A percentile compares a stretch with the other conserved stretches of the same genome.
Conservation (phyloP, 2,329 filamentous ascomycete species). For the Capronia epimyces region DNA sequence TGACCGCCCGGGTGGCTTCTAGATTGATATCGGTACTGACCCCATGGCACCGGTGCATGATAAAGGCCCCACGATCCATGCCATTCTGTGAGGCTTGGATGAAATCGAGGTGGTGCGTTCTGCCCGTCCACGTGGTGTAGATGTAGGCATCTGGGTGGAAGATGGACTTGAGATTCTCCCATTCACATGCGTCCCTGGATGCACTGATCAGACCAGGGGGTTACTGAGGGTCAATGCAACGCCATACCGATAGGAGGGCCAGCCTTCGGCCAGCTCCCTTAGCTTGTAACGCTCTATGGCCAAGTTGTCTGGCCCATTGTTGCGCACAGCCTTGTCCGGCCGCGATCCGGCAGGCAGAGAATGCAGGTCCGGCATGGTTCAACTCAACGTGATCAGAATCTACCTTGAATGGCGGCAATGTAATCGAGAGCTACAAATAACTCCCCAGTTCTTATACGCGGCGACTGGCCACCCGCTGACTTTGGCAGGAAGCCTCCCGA, state of each 20-base stretch:
- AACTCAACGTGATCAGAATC: too few relatives aligned
- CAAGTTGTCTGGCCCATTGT: conserved; percentile 45
- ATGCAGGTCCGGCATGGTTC: background rate
- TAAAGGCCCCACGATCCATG: conserved; percentile 50
- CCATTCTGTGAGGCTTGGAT: conserved; percentile 48
- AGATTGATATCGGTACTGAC: conserved; percentile 44
- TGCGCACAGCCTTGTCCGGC: conserved; percentile 32
- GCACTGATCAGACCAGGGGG: background rate
- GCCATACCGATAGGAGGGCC: conserved; percentile 44
- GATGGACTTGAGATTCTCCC: conserved; percentile 49
- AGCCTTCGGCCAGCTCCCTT: conserved; percentile 47
- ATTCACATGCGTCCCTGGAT: conserved; percentile 45
- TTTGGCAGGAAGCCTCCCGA: too few relatives aligned
- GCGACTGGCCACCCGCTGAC: too few relatives aligned
- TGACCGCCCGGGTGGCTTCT: conserved; percentile 40
- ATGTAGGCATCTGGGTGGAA: conserved; percentile 47
- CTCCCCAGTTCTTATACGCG: too few relatives aligned
- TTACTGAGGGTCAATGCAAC: background rate
- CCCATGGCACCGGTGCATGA: conserved; percentile 53
- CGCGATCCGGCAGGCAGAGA: conserved; percentile 10
- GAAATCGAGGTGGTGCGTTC: conserved; percentile 41
- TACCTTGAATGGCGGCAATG: too few relatives aligned
- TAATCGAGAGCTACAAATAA: too few relatives aligned
- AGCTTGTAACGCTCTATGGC: conserved; percentile 45
- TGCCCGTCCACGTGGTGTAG: conserved; percentile 50